These are phyloP conservation scores for Sarocladium strictum DNA, from an alignment of 2,329 filamentous ascomycete genomes.

Conservation along the genomic window DNA sequence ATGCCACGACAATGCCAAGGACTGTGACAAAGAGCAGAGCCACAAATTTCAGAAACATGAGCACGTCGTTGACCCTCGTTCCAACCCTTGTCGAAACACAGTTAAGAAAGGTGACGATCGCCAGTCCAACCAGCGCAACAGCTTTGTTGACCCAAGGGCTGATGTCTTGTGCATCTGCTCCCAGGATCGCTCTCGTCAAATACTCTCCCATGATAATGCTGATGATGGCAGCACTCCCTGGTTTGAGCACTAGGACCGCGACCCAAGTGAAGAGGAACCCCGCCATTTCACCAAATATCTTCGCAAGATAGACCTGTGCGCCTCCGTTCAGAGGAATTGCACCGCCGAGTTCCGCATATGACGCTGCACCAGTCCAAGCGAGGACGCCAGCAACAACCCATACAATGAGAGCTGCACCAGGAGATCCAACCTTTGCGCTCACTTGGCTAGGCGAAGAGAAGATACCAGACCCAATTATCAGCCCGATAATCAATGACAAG, in stretches of 20 bases:
- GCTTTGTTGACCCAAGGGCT: conserved; percentile 87
- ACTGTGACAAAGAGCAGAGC: conserved; percentile 82
- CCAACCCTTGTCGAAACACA: conserved; percentile 86
- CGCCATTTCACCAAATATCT: conserved; percentile 89
- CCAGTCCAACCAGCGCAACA: conserved; percentile 71
- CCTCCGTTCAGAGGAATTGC: conserved; percentile 95
- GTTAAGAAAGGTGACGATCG: conserved; percentile 77
- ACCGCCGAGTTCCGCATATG: conserved; percentile 91
- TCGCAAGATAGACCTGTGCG: conserved; percentile 86
- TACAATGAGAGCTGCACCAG: conserved; percentile 82
- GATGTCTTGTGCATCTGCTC: conserved; percentile 74
- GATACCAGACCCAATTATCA: conserved; percentile 95
- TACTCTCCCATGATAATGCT: conserved; percentile 98
- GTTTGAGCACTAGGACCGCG: conserved; percentile 88
- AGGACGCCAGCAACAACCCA: conserved; percentile 89
- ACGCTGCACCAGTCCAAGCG: conserved; percentile 92
- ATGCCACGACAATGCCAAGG: conserved; percentile 81
- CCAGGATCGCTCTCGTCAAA: conserved; percentile 79
- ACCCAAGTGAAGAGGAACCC: conserved; percentile 98
- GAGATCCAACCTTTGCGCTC: conserved; percentile 84
- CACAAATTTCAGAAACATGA: conserved; percentile 97
- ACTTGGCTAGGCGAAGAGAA: conserved; percentile 94
- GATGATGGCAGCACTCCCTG: conserved; percentile 88
- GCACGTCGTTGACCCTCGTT: conserved; percentile 79
- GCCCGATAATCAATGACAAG: conserved; percentile 78